Evolutionary conservation across 257 asterid genomes (phyloP).

Genomic region (Solanum sejunctum): DNA sequence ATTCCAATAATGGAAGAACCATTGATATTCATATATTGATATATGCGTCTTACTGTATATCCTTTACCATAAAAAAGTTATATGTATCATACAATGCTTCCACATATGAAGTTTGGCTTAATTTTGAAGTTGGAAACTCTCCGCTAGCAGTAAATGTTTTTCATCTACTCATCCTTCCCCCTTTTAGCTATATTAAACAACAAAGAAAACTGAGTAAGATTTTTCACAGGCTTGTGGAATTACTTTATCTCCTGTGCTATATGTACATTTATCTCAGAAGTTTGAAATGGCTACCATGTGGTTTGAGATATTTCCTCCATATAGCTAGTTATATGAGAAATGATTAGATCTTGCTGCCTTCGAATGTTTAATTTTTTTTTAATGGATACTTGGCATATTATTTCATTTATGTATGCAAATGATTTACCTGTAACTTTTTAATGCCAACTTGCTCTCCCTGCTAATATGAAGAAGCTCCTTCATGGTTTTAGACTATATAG

Average conservation of each 20-base stretch:
- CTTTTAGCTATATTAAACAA: not conserved
- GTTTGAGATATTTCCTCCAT: not conserved
- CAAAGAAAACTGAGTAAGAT: not conserved
- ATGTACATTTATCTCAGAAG: not conserved
- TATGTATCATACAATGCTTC: not conserved
- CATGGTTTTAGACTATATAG: not conserved
- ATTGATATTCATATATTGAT: not conserved
- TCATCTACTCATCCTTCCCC: not conserved
- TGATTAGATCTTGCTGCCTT: not conserved
- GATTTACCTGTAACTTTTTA: not conserved
- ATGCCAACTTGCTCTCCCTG: not conserved
- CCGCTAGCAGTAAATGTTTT: not conserved
- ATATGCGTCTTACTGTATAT: not conserved
- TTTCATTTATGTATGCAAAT: not conserved
- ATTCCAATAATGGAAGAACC: not conserved
- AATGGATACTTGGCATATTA: not conserved
- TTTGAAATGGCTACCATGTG: not conserved
- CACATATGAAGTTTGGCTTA: not conserved
- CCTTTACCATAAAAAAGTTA: not conserved
- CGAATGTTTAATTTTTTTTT: not conserved
- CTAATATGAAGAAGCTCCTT: not conserved
- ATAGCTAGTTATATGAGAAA: not conserved
- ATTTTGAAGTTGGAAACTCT: not conserved
- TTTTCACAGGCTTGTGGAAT: not conserved
- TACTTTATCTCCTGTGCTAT: not conserved